Conservation (phyloP, 2,329 filamentous ascomycete genomes). For the Phoma sp. region DNA sequence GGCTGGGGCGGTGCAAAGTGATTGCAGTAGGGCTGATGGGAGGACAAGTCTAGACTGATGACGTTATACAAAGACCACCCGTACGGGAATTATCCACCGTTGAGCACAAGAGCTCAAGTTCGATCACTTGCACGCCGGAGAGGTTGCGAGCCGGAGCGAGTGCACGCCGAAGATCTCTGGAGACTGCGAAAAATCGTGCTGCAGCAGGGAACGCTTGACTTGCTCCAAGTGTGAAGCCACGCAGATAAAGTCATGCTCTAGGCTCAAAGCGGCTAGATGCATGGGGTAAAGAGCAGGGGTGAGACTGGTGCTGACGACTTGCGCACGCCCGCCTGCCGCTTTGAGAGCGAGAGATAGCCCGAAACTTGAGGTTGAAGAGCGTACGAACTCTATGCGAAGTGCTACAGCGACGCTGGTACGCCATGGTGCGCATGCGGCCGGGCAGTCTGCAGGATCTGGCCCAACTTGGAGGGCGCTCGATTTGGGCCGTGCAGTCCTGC, state of each 20-base stretch:
- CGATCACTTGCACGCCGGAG: conserved; percentile 10
- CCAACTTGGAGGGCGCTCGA: background rate
- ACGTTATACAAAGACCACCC: conserved; percentile 22
- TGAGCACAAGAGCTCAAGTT: background rate
- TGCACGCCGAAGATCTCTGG: conserved; percentile 21
- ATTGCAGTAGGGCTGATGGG: conserved; percentile 19
- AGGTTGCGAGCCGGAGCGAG: conserved; percentile 12
- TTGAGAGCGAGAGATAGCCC: conserved; percentile 14
- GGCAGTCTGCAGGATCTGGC: background rate
- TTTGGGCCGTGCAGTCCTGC: conserved; percentile 1
- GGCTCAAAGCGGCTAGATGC: background rate
- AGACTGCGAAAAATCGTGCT: conserved; percentile 20
- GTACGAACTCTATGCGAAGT: conserved; percentile 1
- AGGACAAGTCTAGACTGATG: conserved; percentile 22
- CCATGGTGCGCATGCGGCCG: background rate
- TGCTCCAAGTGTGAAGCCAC: conserved; percentile 17
- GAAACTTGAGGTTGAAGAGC: conserved; percentile 2
- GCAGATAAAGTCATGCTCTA: conserved; percentile 12
- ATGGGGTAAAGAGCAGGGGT: conserved; percentile 12
- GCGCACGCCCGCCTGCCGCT: conserved; percentile 16
- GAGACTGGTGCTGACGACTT: conserved; percentile 9
- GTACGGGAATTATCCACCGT: conserved; percentile 14
- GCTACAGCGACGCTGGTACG: conserved; percentile 1
- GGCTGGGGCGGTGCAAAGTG: conserved; percentile 38
- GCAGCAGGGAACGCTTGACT: conserved; percentile 18